A percentile compares a stretch with the other conserved stretches of the same genome.
Conservation (phyloP, 2,329 filamentous ascomycete genomes). For the Aspergillus arachidicola region DNA sequence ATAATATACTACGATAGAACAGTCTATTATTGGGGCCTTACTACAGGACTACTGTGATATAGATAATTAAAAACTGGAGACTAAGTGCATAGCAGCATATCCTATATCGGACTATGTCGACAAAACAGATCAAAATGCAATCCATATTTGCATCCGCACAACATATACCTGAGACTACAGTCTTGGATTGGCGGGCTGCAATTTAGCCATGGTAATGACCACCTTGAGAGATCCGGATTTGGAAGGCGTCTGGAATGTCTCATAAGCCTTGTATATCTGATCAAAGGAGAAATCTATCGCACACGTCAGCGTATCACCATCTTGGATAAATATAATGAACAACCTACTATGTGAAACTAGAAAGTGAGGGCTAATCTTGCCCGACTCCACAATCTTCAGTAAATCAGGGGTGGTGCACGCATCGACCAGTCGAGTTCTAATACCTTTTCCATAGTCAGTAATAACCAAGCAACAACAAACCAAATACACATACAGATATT, state of each 20-base stretch:
- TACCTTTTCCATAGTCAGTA: conserved; percentile 6
- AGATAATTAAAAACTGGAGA: too few species aligned
- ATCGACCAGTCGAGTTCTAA: conserved; percentile 15
- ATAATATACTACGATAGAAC: too few species aligned
- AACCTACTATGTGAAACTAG: conserved; percentile 19
- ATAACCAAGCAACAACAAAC: background rate
- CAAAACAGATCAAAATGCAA: too few species aligned
- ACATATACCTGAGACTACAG: background rate
- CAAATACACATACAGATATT: conserved; percentile 51
- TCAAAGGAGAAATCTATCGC: conserved; percentile 44
- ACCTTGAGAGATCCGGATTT: conserved; percentile 49
- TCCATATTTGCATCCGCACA: too few species aligned
- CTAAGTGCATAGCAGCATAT: too few species aligned
- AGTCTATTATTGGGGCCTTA: too few species aligned
- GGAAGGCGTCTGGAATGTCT: conserved; percentile 46
- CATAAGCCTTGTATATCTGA: conserved; percentile 49
- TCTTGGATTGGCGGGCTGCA: background rate
- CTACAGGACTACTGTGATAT: too few species aligned
- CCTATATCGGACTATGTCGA: too few species aligned
- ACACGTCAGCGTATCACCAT: background rate
- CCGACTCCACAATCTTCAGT: conserved; percentile 11
- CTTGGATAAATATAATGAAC: background rate
- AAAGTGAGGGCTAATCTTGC: conserved; percentile 11
- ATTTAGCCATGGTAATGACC: conserved; percentile 30
- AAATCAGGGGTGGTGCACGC: conserved; percentile 8